These are phyloP conservation scores for Thermoascus crustaceus DNA, from an alignment of 2,329 filamentous ascomycete species.

Conservation along the genomic window DNA sequence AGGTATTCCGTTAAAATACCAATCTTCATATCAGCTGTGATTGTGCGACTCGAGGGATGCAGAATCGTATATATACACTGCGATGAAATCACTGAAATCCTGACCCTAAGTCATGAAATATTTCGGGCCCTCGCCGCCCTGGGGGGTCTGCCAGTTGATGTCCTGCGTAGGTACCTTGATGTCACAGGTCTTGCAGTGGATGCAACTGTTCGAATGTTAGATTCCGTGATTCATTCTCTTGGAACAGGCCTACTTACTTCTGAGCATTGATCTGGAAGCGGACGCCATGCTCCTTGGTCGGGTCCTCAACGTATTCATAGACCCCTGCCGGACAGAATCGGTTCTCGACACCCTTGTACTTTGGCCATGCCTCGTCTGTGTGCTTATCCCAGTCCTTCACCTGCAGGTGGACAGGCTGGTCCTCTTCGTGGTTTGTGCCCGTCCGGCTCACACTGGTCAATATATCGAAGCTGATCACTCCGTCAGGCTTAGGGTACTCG, in stretches of 20 bases:
- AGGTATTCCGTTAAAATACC: too few relatives aligned
- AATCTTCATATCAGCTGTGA: not conserved
- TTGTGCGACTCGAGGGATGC: not conserved
- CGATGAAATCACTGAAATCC: not conserved
- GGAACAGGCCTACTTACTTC: slow-evolving; percentile 59
- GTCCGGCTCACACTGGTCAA: slow-evolving; percentile 90
- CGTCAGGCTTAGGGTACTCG: slow-evolving; percentile 93
- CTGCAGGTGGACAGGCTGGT: slow-evolving; percentile 92
- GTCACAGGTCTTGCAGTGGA: slow-evolving; percentile 99
- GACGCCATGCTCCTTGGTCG: slow-evolving; percentile 75
- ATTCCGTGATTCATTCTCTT: slow-evolving; percentile 1
- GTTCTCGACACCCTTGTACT: slow-evolving; percentile 88
- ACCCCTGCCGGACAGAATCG: slow-evolving; percentile 95
- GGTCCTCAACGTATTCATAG: slow-evolving; percentile 95
- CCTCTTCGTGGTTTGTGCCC: slow-evolving; percentile 97
- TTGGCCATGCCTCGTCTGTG: slow-evolving; percentile 71
- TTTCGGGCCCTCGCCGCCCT: slow-evolving; percentile 72
- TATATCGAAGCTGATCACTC: slow-evolving; percentile 91
- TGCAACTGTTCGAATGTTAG: slow-evolving; percentile 57
- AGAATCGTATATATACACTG: not conserved
- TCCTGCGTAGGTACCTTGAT: slow-evolving; percentile 97
- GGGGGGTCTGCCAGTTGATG: slow-evolving; percentile 94
- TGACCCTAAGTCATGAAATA: slow-evolving; percentile 50
- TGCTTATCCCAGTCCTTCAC: slow-evolving; percentile 94
- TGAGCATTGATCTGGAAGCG: slow-evolving; percentile 96